These are phyloP conservation scores for Chaetoceros tenuissimus DNA, from an alignment of 108 stramenopile genomes.

Conservation along the genomic window DNA sequence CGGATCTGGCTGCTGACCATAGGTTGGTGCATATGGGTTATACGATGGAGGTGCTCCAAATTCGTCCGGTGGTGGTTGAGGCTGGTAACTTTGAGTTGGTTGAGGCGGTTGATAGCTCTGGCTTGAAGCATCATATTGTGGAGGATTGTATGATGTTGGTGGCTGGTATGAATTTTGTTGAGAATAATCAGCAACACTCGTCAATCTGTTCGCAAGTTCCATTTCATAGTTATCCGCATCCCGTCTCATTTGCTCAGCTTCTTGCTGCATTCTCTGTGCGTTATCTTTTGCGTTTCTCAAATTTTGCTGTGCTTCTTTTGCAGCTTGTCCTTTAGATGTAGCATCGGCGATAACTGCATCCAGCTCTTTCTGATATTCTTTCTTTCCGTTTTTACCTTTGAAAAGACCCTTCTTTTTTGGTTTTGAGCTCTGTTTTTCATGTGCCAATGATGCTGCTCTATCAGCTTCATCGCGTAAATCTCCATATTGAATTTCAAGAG, in stretches of 20 bases:
- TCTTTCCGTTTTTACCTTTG: not conserved
- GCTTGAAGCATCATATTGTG: conserved; percentile 13
- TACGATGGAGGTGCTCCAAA: not conserved
- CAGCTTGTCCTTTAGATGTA: not conserved
- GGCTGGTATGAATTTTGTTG: too few species aligned
- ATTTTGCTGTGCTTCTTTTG: not conserved
- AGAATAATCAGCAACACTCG: too few species aligned
- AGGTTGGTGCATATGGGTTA: not conserved
- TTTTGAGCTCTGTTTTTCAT: not conserved
- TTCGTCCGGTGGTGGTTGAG: too few species aligned
- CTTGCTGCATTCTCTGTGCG: not conserved
- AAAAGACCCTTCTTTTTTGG: not conserved
- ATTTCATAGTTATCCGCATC: not conserved
- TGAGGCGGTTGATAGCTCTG: conserved; percentile 5
- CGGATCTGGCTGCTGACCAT: not conserved
- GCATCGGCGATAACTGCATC: not conserved
- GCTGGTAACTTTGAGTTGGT: too few species aligned
- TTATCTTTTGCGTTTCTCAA: not conserved
- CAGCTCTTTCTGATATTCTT: not conserved
- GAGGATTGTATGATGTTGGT: too few species aligned
- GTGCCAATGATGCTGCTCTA: not conserved
- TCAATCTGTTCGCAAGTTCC: not conserved
- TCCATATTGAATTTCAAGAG: not conserved
- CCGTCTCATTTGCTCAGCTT: not conserved
- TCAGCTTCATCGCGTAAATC: not conserved